A percentile compares a stretch with the other conserved stretches of the same genome.
phyloP scores from a whole-genome alignment of 345 rosid species.

The Mallotus nudiflorus region DNA sequence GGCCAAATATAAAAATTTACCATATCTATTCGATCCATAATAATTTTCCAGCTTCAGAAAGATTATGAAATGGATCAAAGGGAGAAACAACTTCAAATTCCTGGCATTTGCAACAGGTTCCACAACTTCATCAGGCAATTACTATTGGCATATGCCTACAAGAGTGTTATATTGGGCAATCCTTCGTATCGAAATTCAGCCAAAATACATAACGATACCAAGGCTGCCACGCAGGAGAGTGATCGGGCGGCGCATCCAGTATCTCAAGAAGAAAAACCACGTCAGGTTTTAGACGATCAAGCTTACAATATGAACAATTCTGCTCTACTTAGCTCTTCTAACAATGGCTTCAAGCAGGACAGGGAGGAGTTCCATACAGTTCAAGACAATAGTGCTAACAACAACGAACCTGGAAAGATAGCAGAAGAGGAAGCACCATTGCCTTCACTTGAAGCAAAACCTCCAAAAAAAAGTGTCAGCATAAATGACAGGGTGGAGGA shows the following conservation, averaged over 20 bases:
- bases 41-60: background rate
- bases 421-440: slow-evolving; percentile 18
- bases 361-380: slow-evolving; percentile 1
- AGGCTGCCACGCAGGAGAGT: background rate
- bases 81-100: slow-evolving; percentile 21
- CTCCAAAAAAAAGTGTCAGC: slow-evolving; percentile 54
- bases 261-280: slow-evolving; percentile 3
- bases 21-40: background rate
- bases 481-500: slow-evolving; percentile 48
- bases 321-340: background rate
- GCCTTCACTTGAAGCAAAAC: slow-evolving; percentile 20
- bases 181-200: slow-evolving; percentile 1
- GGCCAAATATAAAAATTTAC: background rate
- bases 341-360: background rate
- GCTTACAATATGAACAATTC: background rate
- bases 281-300: slow-evolving; percentile 1
- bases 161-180: slow-evolving; percentile 34
- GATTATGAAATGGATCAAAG: slow-evolving; percentile 34
- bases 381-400: background rate
- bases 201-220: background rate
- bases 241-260: slow-evolving; percentile 8
- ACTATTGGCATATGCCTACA: slow-evolving; percentile 32
- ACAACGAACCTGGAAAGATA: background rate
- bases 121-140: slow-evolving; percentile 34
- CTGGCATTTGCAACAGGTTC: slow-evolving; percentile 39